Evolutionary conservation across 139 green algal genomes (phyloP), one percentile per base, ranked within the genome.

Genomic region (Picochlorum sp.): DNA sequence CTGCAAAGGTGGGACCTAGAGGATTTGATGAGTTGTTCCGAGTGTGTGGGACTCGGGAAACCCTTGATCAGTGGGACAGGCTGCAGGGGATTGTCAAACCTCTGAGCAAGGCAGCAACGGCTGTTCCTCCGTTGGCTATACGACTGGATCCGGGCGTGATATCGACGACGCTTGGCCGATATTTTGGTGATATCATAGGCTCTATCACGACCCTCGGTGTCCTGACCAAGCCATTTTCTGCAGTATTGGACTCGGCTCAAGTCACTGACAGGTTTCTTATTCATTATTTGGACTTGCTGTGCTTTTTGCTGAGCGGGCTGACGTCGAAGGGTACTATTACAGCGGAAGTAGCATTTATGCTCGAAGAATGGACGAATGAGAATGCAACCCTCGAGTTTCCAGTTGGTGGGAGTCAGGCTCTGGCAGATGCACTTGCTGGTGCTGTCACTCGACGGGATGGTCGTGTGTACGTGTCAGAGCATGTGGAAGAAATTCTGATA

Each of bases 231-330:
- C 88, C 91, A 11, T 97, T 96, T 70, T 86, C 75, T 2, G 83
- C 83, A 69, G 54, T 92, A 2, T 54, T 89, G 6, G 65, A 88
- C 3, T 68, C 49, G 1, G 59, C 63, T 2, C 47, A 63, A 1
- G 74, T 95, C 9, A 80, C 49, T 16, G 84, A 97, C 68, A 73
- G 75, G 18, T 98, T 98, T 72, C 83, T 97, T 44, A 66, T 69
- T 26, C 93, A 95, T 80, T 98, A 87, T 81, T 70, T 98, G 56
- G 85, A 98, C 75, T 81, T 99, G 65, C 81, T 97, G 24, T 94
- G 75, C 76, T 99, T 98, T 81, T 71, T 99, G 63, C 78, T 99
- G 14, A 88, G 70, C 10, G 94, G 94, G 2, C 73, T 95, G 60
- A 86, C 88, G 13, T 86, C 92, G 13, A 77, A 91, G 28, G 92